Evolutionary conservation across 495 filamentous ascomycete species (phyloP), one percentile per base, ranked within the genome.

Genomic region (Hypoxylon rickii): DNA sequence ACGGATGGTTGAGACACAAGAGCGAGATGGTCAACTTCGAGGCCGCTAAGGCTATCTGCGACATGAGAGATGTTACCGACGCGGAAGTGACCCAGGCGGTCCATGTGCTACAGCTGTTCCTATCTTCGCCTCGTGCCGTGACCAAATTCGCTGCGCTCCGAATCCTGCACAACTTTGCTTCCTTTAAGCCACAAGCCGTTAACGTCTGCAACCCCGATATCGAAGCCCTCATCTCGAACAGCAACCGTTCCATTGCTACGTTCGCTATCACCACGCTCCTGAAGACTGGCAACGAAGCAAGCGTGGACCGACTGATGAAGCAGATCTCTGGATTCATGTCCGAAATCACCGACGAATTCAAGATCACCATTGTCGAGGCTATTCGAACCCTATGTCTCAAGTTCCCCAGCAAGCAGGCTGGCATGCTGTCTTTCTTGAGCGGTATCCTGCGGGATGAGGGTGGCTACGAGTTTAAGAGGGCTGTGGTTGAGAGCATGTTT

Each of bases 11-110:
- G 66, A 84, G 94, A 70, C 92, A 99, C 72, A 99, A 99, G 84
- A 92, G 92, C 68, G 94, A 99, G 67, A 97, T 99, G 95, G 95
- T 98, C 71, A 99, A 97, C 75, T 97, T 99, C 64, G 94, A 99
- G 76, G 94, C 94, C 44, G 95, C 94, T 17, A 97, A 97, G 79
- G 90, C 93, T 16, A 96, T 99, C 69, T 95, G 91, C 72, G 88
- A 93, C 63, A 86, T 97, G 81, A 84, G 85, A 42, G 91, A 98
- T 73, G 89, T 97, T 32, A 90, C 88, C 32, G 95, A 99, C 65
- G 86, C 84, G 36, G 94, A 99, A 70, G 89, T 92, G 21, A 83
- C 87, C 2, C 92, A 97, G 70, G 92, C 95, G 36, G 90, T 98
- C 44, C 92, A 96, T 70, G 80, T 95, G 32, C 85, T 99, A 31